Evolutionary conservation across 805 yeast genomes (phyloP), one percentile per base, ranked within the genome.

Genomic region (Metschnikowia gelsemii): DNA sequence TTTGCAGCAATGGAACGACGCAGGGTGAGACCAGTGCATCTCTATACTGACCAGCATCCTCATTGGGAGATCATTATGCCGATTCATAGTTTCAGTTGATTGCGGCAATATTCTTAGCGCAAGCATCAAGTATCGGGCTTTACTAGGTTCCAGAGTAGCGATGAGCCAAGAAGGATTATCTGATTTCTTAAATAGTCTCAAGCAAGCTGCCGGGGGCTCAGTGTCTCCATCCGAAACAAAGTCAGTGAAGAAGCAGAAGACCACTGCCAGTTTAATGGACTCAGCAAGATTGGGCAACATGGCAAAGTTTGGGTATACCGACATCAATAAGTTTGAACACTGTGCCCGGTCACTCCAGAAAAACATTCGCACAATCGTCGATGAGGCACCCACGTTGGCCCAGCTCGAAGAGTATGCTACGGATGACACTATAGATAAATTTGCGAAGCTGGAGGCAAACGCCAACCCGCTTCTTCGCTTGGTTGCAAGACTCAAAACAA

Each of bases 401-500:
- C 63, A 72, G 61, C 73, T 70, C 45, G 65, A 53, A 42, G 52
- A 29, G 47, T 62, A 56, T 29, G 41, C 73, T 2, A 51, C 59
- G 9, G 51, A 61, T 12, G 52, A 64, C n/a, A 47, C 55, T 19
- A 60, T 58, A 8, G 72, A 70, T 30, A 63, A 68, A 2, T 75
- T 76, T 28, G 63, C 80, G 6, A 52, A 74, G 12, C 67, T 78
- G 6, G 74, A 82, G 4, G 56, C 84, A 32, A 58, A 75, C 8
- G 71, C 80, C 42, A 75, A 70, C 47, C 73, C 75, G 31, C 75
- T 82, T 40, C 54, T 87, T 17, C 72, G 73, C 38, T 58, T 87
- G 18, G 87, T 87, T 0, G 68, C 86, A 0, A 70, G 70, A 45
- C 59, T 87, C 45, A 81, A 81, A 55, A 62, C 81, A 1, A 59